A percentile compares a stretch with the other conserved stretches of the same genome.
Evolutionary conservation across 2,329 filamentous ascomycete species (phyloP).

Genomic region (Nemania sp.): DNA sequence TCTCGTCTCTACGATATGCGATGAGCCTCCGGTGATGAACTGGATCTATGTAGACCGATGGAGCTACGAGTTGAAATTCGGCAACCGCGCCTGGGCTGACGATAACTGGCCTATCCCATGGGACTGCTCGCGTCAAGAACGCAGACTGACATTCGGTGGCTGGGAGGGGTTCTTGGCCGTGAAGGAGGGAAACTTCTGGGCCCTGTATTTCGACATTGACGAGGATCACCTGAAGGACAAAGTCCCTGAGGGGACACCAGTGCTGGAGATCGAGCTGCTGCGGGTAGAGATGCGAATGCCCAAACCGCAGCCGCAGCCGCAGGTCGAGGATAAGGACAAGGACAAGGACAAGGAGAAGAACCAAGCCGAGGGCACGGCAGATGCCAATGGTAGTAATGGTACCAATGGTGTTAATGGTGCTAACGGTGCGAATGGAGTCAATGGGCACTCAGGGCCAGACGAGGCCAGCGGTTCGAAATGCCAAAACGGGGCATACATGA

Average conservation of each 20-base stretch:
- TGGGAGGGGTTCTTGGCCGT: slow-evolving; percentile 65
- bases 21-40: slow-evolving; percentile 62
- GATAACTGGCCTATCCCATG: slow-evolving; percentile 60
- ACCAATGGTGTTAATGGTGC: slow-evolving; percentile 16
- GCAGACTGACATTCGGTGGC: slow-evolving; percentile 60
- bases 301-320: slow-evolving; percentile 33
- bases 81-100: slow-evolving; percentile 57
- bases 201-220: slow-evolving; percentile 61
- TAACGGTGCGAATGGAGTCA: slow-evolving; percentile 5
- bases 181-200: slow-evolving; percentile 59
- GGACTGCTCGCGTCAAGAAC: slow-evolving; percentile 64
- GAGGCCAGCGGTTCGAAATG: slow-evolving; percentile 26
- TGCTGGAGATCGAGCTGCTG: slow-evolving; percentile 66
- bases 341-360: slow-evolving; percentile 28
- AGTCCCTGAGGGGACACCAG: slow-evolving; percentile 57
- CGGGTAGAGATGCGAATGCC: slow-evolving; percentile 60
- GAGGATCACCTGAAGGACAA: slow-evolving; percentile 59
- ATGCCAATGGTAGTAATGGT: slow-evolving; percentile 17
- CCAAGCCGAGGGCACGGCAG: slow-evolving; percentile 26
- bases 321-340: slow-evolving; percentile 3
- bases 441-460: slow-evolving; percentile 10
- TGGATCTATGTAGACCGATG: slow-evolving; percentile 62
- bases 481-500: slow-evolving; percentile 23
- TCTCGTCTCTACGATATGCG: slow-evolving; percentile 61
- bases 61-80: slow-evolving; percentile 60